phyloP scores from a whole-genome alignment of 495 filamentous ascomycete species.

The Aspergillus biplanus region DNA sequence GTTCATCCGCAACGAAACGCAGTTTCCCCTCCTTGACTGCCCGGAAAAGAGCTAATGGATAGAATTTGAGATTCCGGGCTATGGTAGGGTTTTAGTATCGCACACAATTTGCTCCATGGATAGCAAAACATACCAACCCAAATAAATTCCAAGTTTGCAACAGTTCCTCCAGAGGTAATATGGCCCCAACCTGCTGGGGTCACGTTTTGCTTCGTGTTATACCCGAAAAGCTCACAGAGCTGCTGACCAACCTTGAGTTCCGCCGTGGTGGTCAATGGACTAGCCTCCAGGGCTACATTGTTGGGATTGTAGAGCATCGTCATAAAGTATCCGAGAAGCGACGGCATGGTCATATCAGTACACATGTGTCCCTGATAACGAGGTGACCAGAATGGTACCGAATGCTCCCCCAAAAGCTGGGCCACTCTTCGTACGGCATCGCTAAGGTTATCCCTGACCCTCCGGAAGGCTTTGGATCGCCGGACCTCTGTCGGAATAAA shows the following conservation, averaged over 20 bases:
- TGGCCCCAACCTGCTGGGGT: conserved; percentile 41
- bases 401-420: conserved; percentile 30
- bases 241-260: conserved; percentile 51
- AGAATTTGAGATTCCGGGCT: conserved; percentile 55
- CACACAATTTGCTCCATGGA: not conserved
- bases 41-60: conserved; percentile 44
- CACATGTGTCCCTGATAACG: conserved; percentile 47
- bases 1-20: conserved; percentile 32
- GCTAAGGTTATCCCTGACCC: not conserved
- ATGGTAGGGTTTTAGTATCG: not conserved
- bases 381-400: conserved; percentile 20
- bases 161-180: conserved; percentile 47
- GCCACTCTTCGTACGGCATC: conserved; percentile 18
- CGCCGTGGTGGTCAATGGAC: conserved; percentile 43
- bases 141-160: conserved; percentile 54
- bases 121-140: conserved; percentile 33
- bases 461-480: not conserved
- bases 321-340: conserved; percentile 47
- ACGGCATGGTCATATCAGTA: conserved; percentile 38
- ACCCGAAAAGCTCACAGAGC: conserved; percentile 51
- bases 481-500: conserved; percentile 3
- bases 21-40: conserved; percentile 42
- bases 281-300: conserved; percentile 52
- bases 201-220: conserved; percentile 31
- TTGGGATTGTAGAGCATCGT: conserved; percentile 58